Percentiles rank a stretch among this genome's conserved stretches.
These are phyloP conservation scores for Sporothrix euskadiensis DNA, from an alignment of 2,329 filamentous ascomycete species.

Conservation along the genomic window DNA sequence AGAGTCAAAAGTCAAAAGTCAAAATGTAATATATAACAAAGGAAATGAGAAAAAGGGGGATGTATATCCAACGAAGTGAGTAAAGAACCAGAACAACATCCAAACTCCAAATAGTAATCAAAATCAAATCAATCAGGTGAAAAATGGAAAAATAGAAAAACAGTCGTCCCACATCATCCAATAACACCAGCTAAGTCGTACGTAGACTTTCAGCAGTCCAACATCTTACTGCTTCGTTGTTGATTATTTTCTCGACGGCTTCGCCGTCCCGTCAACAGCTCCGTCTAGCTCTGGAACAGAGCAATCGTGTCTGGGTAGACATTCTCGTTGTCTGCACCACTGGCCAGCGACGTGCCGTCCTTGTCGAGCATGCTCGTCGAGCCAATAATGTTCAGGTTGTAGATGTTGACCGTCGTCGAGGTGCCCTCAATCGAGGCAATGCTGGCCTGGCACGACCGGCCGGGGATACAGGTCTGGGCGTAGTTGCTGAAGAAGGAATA, in stretches of 20 bases:
- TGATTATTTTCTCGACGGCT: background rate
- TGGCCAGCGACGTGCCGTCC: conserved; percentile 41
- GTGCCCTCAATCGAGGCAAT: conserved; percentile 42
- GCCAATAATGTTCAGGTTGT: conserved; percentile 51
- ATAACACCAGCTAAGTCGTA: background rate
- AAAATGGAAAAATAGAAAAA: background rate
- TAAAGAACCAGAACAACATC: background rate
- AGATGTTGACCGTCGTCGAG: conserved; percentile 41
- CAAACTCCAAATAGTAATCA: background rate
- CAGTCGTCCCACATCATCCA: background rate
- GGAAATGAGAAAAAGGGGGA: background rate
- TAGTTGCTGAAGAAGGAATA: conserved; percentile 72
- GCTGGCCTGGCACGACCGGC: conserved; percentile 50
- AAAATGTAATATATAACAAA: background rate
- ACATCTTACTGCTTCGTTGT: no score
- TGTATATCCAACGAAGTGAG: background rate
- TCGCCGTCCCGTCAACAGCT: background rate
- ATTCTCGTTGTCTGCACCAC: conserved; percentile 43
- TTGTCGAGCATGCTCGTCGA: conserved; percentile 44
- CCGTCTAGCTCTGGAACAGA: conserved; percentile 33
- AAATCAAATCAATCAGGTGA: background rate
- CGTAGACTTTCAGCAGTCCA: no score
- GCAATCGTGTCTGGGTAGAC: conserved; percentile 44
- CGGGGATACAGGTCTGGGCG: conserved; percentile 49
- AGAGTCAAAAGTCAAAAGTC: no score